Percentiles rank a stretch among this genome's conserved stretches.
phyloP scores from a whole-genome alignment of 495 filamentous ascomycete genomes.

The Astrothelium macrocarpum region DNA sequence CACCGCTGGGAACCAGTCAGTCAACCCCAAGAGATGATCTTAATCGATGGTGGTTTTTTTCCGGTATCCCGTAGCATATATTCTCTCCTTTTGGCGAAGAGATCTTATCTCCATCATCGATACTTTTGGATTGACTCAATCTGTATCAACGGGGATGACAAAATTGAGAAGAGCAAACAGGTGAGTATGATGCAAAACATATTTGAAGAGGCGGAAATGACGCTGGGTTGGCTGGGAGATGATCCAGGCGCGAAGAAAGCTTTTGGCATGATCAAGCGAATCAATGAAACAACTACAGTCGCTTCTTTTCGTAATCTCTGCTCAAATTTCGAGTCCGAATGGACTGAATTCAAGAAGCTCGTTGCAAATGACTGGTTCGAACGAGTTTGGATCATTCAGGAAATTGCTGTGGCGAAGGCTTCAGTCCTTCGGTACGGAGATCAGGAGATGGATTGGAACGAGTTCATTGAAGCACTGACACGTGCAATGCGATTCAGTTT shows the following conservation, averaged over 20 bases:
- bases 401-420: not conserved
- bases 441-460: not conserved
- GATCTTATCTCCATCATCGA: not conserved
- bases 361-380: not conserved
- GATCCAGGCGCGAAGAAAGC: not conserved
- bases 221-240: not conserved
- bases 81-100: not conserved
- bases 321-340: not conserved
- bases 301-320: not conserved
- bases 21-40: not conserved
- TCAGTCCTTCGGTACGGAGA: not conserved
- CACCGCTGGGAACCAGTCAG: not conserved
- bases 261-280: not conserved
- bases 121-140: conserved; percentile 32
- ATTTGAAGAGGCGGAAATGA: conserved; percentile 11
- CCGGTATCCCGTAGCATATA: not conserved
- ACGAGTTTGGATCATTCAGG: not conserved
- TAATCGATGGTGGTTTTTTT: not conserved
- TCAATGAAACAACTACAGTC: not conserved
- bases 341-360: not conserved
- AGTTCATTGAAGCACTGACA: not conserved
- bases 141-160: conserved; percentile 33
- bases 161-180: conserved; percentile 24
- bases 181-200: conserved; percentile 28
- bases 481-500: not conserved